Evolutionary conservation across 768 basidiomycete species (phyloP).

Genomic region (Serpula lacrymans): DNA sequence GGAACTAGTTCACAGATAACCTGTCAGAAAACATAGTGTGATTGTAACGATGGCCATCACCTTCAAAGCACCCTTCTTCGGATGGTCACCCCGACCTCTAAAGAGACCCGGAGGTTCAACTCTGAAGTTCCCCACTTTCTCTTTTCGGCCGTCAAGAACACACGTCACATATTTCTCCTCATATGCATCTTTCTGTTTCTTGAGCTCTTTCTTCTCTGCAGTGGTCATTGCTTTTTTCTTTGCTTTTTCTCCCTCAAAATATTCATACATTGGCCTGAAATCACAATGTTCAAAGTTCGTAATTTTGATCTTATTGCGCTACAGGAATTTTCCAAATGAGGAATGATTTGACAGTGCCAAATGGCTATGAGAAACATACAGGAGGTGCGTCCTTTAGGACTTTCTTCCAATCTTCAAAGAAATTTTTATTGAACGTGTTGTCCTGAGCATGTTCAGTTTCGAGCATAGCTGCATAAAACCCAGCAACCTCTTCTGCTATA

Average conservation of each 20-base stretch:
- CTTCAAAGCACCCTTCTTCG: conserved; percentile 94
- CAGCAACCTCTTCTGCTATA: conserved; percentile 93
- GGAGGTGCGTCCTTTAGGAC: conserved; percentile 81
- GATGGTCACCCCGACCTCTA: conserved; percentile 96
- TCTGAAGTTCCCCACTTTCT: conserved; percentile 97
- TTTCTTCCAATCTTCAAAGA: conserved; percentile 86
- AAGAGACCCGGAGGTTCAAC: conserved; percentile 99
- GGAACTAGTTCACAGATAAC: conserved; percentile 46
- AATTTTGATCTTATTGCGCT: conserved; percentile 77
- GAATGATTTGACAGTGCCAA: conserved; percentile 8
- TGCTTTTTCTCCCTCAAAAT: conserved; percentile 89
- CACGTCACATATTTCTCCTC: conserved; percentile 86
- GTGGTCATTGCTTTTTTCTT: conserved; percentile 85
- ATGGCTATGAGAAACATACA: conserved; percentile 44
- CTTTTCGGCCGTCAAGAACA: conserved; percentile 92
- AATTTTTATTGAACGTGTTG: conserved; percentile 86
- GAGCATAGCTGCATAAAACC: conserved; percentile 90
- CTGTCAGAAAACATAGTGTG: conserved; percentile 8
- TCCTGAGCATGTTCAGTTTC: conserved; percentile 93
- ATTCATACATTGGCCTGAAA: conserved; percentile 90
- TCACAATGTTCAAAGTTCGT: conserved; percentile 79
- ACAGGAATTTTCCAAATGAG: too few species aligned
- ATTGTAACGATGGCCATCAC: conserved; percentile 37
- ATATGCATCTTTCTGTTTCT: conserved; percentile 77
- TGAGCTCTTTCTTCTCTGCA: conserved; percentile 89